Base-by-base conservation (phyloP, 2,329 filamentous ascomycete species). In the Aspergillus pseudoviridinutans region DNA sequence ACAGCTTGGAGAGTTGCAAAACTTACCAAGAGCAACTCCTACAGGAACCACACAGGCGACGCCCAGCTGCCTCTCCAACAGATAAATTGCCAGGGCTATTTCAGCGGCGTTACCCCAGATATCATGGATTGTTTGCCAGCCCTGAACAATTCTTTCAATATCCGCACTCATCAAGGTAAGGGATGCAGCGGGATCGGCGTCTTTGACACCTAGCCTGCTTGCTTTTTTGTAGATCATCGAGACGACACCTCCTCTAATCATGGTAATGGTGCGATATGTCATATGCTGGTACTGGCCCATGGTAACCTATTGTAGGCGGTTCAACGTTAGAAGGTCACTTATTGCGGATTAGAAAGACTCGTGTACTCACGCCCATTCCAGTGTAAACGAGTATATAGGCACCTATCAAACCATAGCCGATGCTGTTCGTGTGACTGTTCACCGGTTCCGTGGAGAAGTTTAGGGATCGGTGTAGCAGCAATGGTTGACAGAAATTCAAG, bases 141-240 rank as follows among this genome's bases (percentile, higher is more conserved):
- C 75, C 17, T 72, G 66, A 3, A 73, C 72, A 12, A 80, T 77
- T 38, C 76, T 65, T 60, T 80, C 78, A 10, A 79, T 70, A 61
- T 80, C 78, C 1, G 78, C 74, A 53, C 75, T 78, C 77, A 80
- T 79, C 14, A 79, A 60, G 3, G 76, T 79, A 14, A 79, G 61
- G 1, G 77, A 74, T 24, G 72, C 68, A 25, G 70, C 69, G 1
- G 72, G 69, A 35, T 76, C 73, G 10, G 69, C 68, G 54, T 73
- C 70, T 53, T 66, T 68, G 6, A 70, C 59, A 47, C 66, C 68
- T 1, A 76, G 53, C 9, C 67, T 65, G 12, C 65, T 71, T 7
- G 74, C 70, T 57, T 76, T 76, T n/a, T 76, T 74, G 62, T 80
- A 85, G 1, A 86, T 77, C 61, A 84, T 69, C 0, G 79, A 77